Base-by-base conservation (phyloP, 208 protist genomes). In the Wallacemonas sp. region DNA sequence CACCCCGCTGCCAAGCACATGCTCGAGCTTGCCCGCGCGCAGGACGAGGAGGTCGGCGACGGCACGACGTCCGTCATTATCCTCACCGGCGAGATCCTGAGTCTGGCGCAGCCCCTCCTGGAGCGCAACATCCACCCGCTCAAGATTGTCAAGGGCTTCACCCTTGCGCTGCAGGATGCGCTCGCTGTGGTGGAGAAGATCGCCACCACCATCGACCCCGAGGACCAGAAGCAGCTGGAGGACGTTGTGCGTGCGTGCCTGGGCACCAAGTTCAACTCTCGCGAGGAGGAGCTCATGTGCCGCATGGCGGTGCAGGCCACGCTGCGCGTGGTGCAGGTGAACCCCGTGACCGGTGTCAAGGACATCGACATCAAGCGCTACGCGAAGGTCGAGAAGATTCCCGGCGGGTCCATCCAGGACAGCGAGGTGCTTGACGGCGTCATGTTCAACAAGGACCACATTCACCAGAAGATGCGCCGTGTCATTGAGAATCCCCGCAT, bases 11-110 rank as follows among this genome's bases (percentile, higher is more conserved):
- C 99, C 12, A 99, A 99, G 87, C 93, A 96, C 79, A 99, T 99
- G 95, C 98, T 99, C 55, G 99, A 99, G 79, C 90, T 99, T 1
- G 94, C 96, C 36, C 89, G 98, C 50, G 89, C 98, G 20, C 99
- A 99, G 84, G 99, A 99, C 74, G 99, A 99, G 88, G 97, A 99
- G 79, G 93, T 97, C 11, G 99, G 99, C 44, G 99, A 99, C 78
- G 99, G 99, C 59, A 99, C 99, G 28, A 99, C 99, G 8, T 99
- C 98, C 7, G 99, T 99, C 42, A 99, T 99, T 71, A 97, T 99
- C 65, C 70, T 98, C 71, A 97, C 98, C n/a, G 98, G 98, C 28
- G 99, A 99, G 77, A 97, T 99, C 49, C 81, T 99, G 18, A 86
- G 84, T 26, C 76, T 98, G 12, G 93, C 98, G 3, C 94, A 99